These are phyloP conservation scores for Lichtheimia ornata DNA, from an alignment of 371 early-diverging fungal genomes.

Conservation along the genomic window DNA sequence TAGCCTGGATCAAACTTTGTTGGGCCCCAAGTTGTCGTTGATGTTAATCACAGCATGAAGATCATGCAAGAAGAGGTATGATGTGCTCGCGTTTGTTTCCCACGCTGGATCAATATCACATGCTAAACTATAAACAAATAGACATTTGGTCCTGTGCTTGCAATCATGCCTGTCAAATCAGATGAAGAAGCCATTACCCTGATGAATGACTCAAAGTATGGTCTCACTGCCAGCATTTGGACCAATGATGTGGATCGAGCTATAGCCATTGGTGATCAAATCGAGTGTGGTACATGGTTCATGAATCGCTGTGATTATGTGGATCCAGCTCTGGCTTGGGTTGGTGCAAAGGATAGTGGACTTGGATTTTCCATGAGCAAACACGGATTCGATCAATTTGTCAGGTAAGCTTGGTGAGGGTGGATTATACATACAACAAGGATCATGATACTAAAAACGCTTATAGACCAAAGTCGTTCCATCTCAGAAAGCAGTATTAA, in stretches of 20 bases:
- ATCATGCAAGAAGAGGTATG: constrained; percentile 78
- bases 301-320: constrained; percentile 86
- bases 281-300: constrained; percentile 86
- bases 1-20: constrained; percentile 67
- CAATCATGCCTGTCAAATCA: constrained; percentile 70
- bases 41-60: constrained; percentile 75
- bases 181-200: constrained; percentile 77
- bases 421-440: too few relatives aligned
- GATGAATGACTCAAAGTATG: constrained; percentile 85
- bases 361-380: constrained; percentile 72
- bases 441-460: too few relatives aligned
- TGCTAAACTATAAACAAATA: constrained; percentile 1
- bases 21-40: constrained; percentile 74
- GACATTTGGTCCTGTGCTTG: constrained; percentile 86
- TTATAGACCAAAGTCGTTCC: constrained; percentile 52
- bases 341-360: constrained; percentile 82
- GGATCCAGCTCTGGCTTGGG: constrained; percentile 84
- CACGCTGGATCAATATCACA: not conserved
- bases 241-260: constrained; percentile 67
- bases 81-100: not conserved
- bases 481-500: constrained; percentile 30
- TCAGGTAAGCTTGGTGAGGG: constrained; percentile 37
- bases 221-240: constrained; percentile 88
- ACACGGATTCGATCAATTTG: constrained; percentile 72
- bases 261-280: constrained; percentile 62